Percentiles rank a stretch among this genome's conserved stretches.
Conservation (phyloP, 75 land plant genomes). For the Sequoia sempervirens region DNA sequence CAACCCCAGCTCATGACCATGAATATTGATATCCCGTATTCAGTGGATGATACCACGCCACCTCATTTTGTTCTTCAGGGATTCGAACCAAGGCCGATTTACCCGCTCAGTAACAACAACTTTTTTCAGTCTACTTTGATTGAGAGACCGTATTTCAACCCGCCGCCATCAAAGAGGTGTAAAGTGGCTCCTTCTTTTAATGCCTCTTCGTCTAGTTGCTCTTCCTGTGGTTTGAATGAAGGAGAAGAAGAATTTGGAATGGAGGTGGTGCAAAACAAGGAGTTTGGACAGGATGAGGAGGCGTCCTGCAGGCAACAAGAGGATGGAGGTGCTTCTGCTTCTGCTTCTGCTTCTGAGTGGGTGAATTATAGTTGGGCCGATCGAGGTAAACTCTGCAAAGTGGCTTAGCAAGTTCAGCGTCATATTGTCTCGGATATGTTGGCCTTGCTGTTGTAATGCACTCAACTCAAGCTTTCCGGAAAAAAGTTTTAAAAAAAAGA, state of each 20-base stretch:
- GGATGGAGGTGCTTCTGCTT: not conserved
- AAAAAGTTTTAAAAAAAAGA: too few species aligned
- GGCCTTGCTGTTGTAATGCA: too few species aligned
- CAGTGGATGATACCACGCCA: not conserved
- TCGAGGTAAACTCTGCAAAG: not conserved
- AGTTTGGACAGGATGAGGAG: not conserved
- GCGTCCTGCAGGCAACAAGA: not conserved
- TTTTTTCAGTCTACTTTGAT: not conserved
- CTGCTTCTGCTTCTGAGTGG: too few species aligned
- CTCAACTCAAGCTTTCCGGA: too few species aligned
- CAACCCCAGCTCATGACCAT: not conserved
- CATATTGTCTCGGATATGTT: too few species aligned
- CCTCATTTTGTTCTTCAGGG: not conserved
- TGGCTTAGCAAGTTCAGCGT: slow-evolving; percentile 23
- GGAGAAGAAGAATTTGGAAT: not conserved
- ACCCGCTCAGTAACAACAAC: not conserved
- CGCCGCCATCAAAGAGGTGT: not conserved
- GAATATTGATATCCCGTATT: not conserved
- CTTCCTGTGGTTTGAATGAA: not conserved
- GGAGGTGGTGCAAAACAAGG: not conserved
- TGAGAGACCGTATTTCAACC: not conserved
- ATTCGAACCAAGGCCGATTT: not conserved
- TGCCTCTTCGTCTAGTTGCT: not conserved
- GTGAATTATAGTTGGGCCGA: not conserved
- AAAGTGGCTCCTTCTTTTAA: not conserved